Conservation (phyloP, 768 basidiomycete genomes). For the Pulveroboletus sp. region DNA sequence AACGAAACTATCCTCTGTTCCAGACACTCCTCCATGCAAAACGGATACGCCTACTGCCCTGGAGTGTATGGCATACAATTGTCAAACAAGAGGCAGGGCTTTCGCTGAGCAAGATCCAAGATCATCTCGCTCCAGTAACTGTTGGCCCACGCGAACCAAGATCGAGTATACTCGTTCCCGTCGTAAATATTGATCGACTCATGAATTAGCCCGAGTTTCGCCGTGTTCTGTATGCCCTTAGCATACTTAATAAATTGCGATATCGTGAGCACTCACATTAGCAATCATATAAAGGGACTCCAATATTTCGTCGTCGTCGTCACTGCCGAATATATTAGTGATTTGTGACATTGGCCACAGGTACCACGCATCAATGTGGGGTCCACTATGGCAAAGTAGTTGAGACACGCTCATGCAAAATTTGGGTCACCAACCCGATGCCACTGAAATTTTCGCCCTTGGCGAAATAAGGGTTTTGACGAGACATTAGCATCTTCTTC, state of each 20-base stretch:
- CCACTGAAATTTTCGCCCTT: slow-evolving; percentile 64
- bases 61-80: slow-evolving; percentile 54
- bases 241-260: neutral
- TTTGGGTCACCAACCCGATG: slow-evolving; percentile 51
- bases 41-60: slow-evolving; percentile 33
- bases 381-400: slow-evolving; percentile 46
- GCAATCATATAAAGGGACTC: slow-evolving; percentile 60
- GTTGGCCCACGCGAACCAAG: slow-evolving; percentile 85
- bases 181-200: slow-evolving; percentile 69
- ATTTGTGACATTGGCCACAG: slow-evolving; percentile 87
- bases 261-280: slow-evolving; percentile 47
- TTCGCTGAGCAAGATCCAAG: slow-evolving; percentile 69
- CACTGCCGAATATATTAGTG: slow-evolving; percentile 69
- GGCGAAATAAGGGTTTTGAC: slow-evolving; percentile 67
- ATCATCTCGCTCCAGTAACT: slow-evolving; percentile 85
- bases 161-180: slow-evolving; percentile 55
- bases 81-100: slow-evolving; percentile 66
- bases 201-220: slow-evolving; percentile 73
- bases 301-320: slow-evolving; percentile 68
- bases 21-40: neutral
- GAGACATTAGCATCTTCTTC: slow-evolving; percentile 57
- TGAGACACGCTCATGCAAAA: neutral
- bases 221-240: slow-evolving; percentile 53
- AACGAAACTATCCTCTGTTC: neutral
- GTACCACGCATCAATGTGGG: slow-evolving; percentile 69